Conservation (phyloP, 139 green algal species). For the Klebsormidium nitens region DNA sequence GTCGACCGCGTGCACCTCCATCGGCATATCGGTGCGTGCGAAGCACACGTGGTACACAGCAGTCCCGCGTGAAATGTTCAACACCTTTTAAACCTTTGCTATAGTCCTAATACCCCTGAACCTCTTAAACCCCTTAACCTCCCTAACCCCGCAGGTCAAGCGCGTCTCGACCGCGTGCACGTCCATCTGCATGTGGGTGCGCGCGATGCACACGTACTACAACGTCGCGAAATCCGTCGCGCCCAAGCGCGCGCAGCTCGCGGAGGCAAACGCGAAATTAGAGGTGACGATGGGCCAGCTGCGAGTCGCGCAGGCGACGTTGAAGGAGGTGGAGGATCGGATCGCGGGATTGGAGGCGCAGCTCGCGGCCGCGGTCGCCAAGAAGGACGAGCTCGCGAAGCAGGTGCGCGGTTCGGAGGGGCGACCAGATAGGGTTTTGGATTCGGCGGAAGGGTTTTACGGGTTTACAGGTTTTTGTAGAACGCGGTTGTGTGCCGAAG, state of each 20-base stretch:
- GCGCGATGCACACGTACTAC: slow-evolving; percentile 78
- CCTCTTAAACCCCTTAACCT: too few species aligned
- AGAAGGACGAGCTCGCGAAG: slow-evolving; percentile 64
- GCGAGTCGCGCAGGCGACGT: slow-evolving; percentile 48
- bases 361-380: slow-evolving; percentile 58
- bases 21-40: slow-evolving; percentile 75
- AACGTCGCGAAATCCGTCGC: slow-evolving; percentile 66
- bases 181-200: slow-evolving; percentile 79
- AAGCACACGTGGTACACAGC: slow-evolving; percentile 84
- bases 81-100: too few species aligned
- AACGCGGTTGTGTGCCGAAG: too few species aligned
- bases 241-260: slow-evolving; percentile 64
- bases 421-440: too few species aligned
- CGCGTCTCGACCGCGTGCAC: slow-evolving; percentile 80
- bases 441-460: too few species aligned
- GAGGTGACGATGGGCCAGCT: slow-evolving; percentile 51
- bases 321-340: slow-evolving; percentile 65
- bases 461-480: too few species aligned
- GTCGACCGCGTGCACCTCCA: slow-evolving; percentile 80
- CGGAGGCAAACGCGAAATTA: slow-evolving; percentile 36
- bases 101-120: too few species aligned
- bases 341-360: slow-evolving; percentile 58
- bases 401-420: too few species aligned
- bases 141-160: too few species aligned
- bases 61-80: too few species aligned